phyloP scores from a whole-genome alignment of 2,329 filamentous ascomycete genomes.

The Fusarium sp. region DNA sequence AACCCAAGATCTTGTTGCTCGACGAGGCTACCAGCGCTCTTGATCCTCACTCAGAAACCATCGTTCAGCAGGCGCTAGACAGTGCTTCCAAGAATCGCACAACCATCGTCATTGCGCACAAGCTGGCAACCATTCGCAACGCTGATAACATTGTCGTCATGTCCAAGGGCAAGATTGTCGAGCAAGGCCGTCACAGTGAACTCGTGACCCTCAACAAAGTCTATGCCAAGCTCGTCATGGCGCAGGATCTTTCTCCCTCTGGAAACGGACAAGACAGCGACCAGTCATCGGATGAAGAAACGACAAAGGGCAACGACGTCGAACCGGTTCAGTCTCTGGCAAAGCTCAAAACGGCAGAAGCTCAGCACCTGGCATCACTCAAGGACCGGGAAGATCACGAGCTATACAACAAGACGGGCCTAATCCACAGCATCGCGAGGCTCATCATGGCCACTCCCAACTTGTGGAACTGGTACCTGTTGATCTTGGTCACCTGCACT shows the following conservation, averaged over 20 bases:
- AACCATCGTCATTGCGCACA: slow-evolving; percentile 73
- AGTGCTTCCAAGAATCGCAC: slow-evolving; percentile 66
- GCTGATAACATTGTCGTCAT: slow-evolving; percentile 75
- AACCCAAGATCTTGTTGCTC: slow-evolving; percentile 67
- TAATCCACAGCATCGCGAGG: slow-evolving; percentile 11
- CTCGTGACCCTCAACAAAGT: slow-evolving; percentile 60
- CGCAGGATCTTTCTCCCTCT: slow-evolving; percentile 47
- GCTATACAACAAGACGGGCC: slow-evolving; percentile 2
- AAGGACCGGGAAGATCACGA: slow-evolving; percentile 43
- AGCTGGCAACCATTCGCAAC: slow-evolving; percentile 66
- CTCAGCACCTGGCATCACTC: slow-evolving; percentile 54
- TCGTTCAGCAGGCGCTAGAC: slow-evolving; percentile 67
- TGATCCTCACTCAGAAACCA: slow-evolving; percentile 55
- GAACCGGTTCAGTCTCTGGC: background rate
- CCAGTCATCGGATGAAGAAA: background rate
- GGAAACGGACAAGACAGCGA: background rate
- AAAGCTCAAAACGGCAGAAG: background rate
- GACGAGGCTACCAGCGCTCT: slow-evolving; percentile 75
- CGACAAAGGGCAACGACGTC: background rate
- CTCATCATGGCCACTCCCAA: slow-evolving; percentile 1
- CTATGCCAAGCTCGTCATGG: slow-evolving; percentile 62
- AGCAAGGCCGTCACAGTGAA: slow-evolving; percentile 65
- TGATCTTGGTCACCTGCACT: background rate
- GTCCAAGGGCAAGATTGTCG: slow-evolving; percentile 65
- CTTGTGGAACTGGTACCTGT: background rate